These are phyloP conservation scores for Geranomyces michiganensis DNA, from an alignment of 192 early-diverging fungal genomes.

Conservation along the genomic window DNA sequence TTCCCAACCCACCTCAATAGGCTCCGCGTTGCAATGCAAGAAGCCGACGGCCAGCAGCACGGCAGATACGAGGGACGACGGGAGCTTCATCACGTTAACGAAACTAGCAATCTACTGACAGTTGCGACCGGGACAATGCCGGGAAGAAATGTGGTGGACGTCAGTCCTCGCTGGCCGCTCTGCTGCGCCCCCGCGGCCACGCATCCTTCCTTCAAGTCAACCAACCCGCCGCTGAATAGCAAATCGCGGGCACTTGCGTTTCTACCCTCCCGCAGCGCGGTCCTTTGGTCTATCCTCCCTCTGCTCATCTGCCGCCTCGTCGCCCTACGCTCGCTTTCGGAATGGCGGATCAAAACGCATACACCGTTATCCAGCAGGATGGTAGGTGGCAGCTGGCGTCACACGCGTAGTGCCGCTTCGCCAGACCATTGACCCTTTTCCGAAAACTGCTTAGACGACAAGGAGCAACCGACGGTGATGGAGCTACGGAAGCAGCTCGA, in stretches of 20 bases:
- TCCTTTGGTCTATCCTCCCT: no score
- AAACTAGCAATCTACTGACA: no score
- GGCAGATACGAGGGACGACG: neutral
- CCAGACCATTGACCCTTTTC: neutral
- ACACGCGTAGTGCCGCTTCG: neutral
- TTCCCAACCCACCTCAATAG: neutral
- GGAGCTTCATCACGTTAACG: neutral
- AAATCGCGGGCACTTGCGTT: no score
- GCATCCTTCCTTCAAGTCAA: no score
- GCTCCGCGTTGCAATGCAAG: neutral
- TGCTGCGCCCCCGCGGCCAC: no score
- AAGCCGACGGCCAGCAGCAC: neutral
- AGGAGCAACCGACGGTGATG: constrained; percentile 72
- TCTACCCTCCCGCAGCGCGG: no score
- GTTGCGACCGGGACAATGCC: no score
- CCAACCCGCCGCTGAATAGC: no score
- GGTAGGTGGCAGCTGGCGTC: constrained; percentile 18
- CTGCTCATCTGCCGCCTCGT: no score
- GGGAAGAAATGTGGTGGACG: no score
- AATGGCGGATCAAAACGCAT: constrained; percentile 31
- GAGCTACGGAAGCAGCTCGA: constrained; percentile 81
- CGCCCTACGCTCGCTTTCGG: no score
- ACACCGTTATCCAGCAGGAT: constrained; percentile 42
- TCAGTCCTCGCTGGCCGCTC: no score
- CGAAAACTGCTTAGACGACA: constrained; percentile 44